Conservation (phyloP, 352 stramenopile species). For the Phytopythium cucurbitacearum region DNA sequence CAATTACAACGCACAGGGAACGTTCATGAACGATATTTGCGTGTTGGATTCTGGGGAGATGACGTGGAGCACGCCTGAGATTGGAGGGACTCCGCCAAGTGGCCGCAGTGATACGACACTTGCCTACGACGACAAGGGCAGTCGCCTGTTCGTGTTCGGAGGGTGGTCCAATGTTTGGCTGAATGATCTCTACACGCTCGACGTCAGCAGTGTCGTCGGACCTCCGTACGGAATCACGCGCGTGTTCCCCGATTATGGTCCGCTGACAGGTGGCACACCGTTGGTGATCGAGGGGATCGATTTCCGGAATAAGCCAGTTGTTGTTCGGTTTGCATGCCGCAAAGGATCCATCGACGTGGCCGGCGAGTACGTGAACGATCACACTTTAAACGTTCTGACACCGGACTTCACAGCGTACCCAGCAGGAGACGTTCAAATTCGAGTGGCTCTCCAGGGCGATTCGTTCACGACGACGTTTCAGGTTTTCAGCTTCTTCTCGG, state of each 20-base stretch:
- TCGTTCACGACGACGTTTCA: conserved; percentile 94
- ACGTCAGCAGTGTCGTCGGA: conserved; percentile 93
- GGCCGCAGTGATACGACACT: conserved; percentile 92
- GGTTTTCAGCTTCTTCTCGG: conserved; percentile 92
- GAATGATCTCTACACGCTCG: conserved; percentile 88
- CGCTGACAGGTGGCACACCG: conserved; percentile 89
- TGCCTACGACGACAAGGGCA: conserved; percentile 91
- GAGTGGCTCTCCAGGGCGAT: conserved; percentile 90
- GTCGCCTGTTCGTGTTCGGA: conserved; percentile 91
- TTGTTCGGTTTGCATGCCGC: conserved; percentile 88
- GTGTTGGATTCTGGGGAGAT: conserved; percentile 93
- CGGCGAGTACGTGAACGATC: conserved; percentile 88
- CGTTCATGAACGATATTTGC: conserved; percentile 87
- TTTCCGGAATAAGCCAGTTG: conserved; percentile 80
- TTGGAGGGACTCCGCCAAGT: conserved; percentile 75
- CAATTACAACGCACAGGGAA: conserved; percentile 82
- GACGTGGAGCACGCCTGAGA: conserved; percentile 80
- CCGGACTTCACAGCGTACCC: conserved; percentile 90
- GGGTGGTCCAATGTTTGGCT: conserved; percentile 95
- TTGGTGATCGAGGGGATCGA: conserved; percentile 91
- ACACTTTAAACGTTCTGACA: conserved; percentile 83
- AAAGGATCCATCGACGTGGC: conserved; percentile 89
- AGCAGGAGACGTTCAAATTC: conserved; percentile 83
- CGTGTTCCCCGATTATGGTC: conserved; percentile 87
- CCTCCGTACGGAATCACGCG: conserved; percentile 93